Conservation (phyloP, 805 yeast genomes). For the Myxozyma nipponensis region DNA sequence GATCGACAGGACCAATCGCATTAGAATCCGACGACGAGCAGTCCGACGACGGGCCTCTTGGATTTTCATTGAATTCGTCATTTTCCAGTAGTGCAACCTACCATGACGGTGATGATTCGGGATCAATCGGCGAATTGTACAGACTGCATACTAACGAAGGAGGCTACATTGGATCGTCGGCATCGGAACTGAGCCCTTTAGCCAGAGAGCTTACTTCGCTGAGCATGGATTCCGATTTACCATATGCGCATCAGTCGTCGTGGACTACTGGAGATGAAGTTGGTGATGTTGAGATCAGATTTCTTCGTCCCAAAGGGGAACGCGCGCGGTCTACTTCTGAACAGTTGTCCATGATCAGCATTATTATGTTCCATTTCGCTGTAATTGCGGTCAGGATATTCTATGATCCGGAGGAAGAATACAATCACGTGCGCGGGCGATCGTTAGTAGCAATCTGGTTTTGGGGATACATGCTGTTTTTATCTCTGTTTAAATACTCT, state of each 20-base stretch:
- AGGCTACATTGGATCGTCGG: not conserved
- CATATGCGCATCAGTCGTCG: not conserved
- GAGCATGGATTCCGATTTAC: not conserved
- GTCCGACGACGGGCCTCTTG: not conserved
- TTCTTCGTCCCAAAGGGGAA: not conserved
- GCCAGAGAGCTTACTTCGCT: not conserved
- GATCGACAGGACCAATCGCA: not conserved
- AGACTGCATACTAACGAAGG: not conserved
- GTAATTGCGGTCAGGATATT: not conserved
- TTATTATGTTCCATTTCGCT: not conserved
- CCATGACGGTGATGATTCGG: not conserved
- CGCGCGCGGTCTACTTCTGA: not conserved
- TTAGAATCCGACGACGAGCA: not conserved
- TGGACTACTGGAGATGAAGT: not conserved
- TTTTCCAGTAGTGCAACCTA: not conserved
- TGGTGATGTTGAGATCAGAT: not conserved
- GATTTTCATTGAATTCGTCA: not conserved
- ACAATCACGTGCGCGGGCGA: not conserved
- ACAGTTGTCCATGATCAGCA: not conserved
- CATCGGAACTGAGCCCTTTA: not conserved
- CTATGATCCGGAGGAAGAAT: constrained; percentile 1
- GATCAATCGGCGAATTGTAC: not conserved
- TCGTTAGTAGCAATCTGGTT: not conserved
- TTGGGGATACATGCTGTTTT: not conserved
- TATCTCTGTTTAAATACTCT: constrained; percentile 3